These are phyloP conservation scores for Aureobasidium sp. DNA, from an alignment of 2,329 filamentous ascomycete species.

Conservation along the genomic window DNA sequence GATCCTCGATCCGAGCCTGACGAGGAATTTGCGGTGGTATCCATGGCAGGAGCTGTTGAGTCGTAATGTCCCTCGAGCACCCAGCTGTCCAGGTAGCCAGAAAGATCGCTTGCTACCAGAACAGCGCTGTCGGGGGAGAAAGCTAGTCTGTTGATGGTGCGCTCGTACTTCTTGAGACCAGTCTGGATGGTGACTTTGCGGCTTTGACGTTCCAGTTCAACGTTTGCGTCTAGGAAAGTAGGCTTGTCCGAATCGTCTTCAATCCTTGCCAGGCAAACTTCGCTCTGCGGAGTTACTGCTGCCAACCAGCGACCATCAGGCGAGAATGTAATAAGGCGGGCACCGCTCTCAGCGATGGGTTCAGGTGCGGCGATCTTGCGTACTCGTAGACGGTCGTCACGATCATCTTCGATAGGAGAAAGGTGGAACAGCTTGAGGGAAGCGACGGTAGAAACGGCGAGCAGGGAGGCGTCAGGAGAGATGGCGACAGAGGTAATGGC, in stretches of 20 bases:
- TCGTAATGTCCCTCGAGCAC: conserved; percentile 56
- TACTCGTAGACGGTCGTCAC: conserved; percentile 50
- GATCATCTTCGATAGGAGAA: conserved; percentile 33
- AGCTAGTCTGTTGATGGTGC: conserved; percentile 63
- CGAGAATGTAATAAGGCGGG: conserved; percentile 62
- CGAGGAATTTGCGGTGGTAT: conserved; percentile 25
- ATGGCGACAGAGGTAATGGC: conserved; percentile 72
- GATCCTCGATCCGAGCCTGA: conserved; percentile 24
- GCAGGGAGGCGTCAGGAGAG: conserved; percentile 62
- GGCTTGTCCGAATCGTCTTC: conserved; percentile 34
- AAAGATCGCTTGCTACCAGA: conserved; percentile 71
- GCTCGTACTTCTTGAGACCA: conserved; percentile 62
- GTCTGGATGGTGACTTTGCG: conserved; percentile 27
- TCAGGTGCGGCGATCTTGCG: conserved; percentile 61
- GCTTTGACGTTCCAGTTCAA: conserved; percentile 34
- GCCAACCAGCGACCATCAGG: conserved; percentile 64
- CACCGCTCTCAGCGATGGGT: conserved; percentile 54
- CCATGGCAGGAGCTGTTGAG: conserved; percentile 36
- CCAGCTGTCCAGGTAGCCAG: conserved; percentile 85
- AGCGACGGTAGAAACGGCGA: conserved; percentile 68
- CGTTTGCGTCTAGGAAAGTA: conserved; percentile 31
- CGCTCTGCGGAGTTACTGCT: conserved; percentile 41
- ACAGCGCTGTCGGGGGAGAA: conserved; percentile 78
- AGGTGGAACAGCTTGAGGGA: conserved; percentile 74
- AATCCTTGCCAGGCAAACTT: conserved; percentile 42